Base-by-base conservation (phyloP, 305 asterid genomes). In the Fraxinus nigra region DNA sequence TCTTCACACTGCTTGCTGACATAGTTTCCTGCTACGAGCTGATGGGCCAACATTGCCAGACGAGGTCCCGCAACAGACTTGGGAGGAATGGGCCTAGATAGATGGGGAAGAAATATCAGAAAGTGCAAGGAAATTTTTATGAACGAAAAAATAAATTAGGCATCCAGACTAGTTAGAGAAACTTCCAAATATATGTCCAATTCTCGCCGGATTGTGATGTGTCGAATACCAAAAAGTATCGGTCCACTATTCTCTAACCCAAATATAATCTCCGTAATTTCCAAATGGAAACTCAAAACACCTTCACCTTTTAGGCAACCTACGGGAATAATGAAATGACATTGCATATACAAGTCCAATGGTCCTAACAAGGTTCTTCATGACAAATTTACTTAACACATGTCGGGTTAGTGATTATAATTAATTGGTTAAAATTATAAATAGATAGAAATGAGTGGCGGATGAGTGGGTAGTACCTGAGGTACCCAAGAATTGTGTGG, bases 41-140 rank as follows among this genome's bases (percentile, higher is more conserved):
- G 73, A 70, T 79, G 89, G 78, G 91, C 89, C 20, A 78, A 28
- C 40, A 81, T 82, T 24, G 78, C 84, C 54, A 87, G 85, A 77
- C 59, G 35, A 48, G 86, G 77, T 20, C 92, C 91, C 24, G 82
- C 83, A 48, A 90, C 72, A 16, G 87, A 67, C 84, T 80, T 85
- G 18, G 65, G 84, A 26, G 92, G 88, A 46, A 81, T 74, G 80
- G 69, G 83, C 87, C 93, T 89, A 78, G 8, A 76, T 30, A 86
- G 70, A 37, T 78, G 70, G 79, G 24, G 6, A 59, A 28, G 51
- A 24, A 74, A 40, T 69, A 34, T 82, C 75, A 81, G 61, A 20
- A 4, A 46, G 77, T 30, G 28, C 59, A 56, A 59, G 32, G 16
- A 28, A 22, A 9, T 10, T 16, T 65, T 61, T 65, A 30, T 18